Percentiles rank a stretch among this genome's conserved stretches.
Conservation (phyloP, 2,329 filamentous ascomycete genomes). For the Clarireedia paspali region DNA sequence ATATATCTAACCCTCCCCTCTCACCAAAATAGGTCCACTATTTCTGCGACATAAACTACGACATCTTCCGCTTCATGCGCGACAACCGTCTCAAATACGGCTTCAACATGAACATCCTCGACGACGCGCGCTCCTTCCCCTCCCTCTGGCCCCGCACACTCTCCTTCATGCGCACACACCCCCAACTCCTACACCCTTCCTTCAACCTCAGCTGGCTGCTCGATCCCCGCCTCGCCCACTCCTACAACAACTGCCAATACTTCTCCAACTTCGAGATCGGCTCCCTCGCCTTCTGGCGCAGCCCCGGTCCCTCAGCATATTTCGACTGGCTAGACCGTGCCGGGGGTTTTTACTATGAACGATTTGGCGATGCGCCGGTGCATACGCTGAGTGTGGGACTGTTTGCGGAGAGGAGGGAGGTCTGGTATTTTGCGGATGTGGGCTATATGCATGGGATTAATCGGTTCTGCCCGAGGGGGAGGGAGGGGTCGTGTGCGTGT, state of each 20-base stretch:
- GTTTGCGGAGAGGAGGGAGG: conserved; percentile 79
- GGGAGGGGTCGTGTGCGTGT: conserved; percentile 32
- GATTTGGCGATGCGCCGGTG: conserved; percentile 93
- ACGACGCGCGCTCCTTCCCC: conserved; percentile 87
- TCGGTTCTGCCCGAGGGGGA: conserved; percentile 31
- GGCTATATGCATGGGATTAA: conserved; percentile 77
- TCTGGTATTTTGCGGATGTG: conserved; percentile 98
- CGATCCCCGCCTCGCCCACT: conserved; percentile 62
- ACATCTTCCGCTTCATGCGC: conserved; percentile 79
- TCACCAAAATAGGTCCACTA: conserved; percentile 39
- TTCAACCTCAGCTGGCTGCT: conserved; percentile 86
- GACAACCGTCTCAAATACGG: conserved; percentile 78
- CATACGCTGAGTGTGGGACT: conserved; percentile 87
- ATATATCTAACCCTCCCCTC: too few relatives aligned
- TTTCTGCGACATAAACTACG: conserved; percentile 63
- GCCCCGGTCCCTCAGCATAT: conserved; percentile 63
- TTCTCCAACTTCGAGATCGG: conserved; percentile 99
- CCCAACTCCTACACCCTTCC: conserved; percentile 71
- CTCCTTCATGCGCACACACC: conserved; percentile 81
- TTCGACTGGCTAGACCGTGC: conserved; percentile 81
- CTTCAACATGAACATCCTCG: conserved; percentile 78
- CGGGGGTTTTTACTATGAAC: conserved; percentile 96
- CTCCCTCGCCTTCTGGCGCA: conserved; percentile 83
- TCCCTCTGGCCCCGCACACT: conserved; percentile 90
- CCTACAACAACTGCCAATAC: conserved; percentile 97